Percentiles rank a stretch among this genome's conserved stretches.
Conservation (phyloP, 495 filamentous ascomycete species). For the Chaetomium tenue region DNA sequence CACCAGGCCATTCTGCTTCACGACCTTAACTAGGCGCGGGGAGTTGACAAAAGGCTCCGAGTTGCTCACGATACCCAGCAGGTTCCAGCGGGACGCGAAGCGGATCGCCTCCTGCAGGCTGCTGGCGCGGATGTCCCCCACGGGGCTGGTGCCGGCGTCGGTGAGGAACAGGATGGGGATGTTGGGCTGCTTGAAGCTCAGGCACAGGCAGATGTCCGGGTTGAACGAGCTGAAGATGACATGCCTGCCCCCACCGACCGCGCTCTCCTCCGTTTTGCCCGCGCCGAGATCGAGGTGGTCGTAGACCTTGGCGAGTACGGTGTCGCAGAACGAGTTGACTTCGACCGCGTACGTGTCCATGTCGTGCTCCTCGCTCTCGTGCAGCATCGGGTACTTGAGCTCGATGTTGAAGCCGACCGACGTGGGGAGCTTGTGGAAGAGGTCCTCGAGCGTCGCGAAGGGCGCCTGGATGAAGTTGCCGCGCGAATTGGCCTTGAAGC, state of each 20-base stretch:
- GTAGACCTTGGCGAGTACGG: slow-evolving; percentile 84
- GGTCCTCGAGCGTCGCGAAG: slow-evolving; percentile 90
- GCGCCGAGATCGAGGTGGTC: slow-evolving; percentile 47
- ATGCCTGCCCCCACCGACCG: slow-evolving; percentile 56
- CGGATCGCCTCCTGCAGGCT: slow-evolving; percentile 93
- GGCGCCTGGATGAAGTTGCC: slow-evolving; percentile 92
- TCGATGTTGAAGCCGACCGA: slow-evolving; percentile 95
- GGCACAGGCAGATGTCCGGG: slow-evolving; percentile 88
- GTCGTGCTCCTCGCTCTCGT: slow-evolving; percentile 88
- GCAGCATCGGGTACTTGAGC: slow-evolving; percentile 98
- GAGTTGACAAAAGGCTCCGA: slow-evolving; percentile 82
- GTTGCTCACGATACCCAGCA: slow-evolving; percentile 83
- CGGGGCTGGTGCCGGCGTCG: slow-evolving; percentile 71
- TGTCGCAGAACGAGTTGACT: slow-evolving; percentile 95
- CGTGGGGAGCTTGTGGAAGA: slow-evolving; percentile 80
- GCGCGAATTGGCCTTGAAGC: slow-evolving; percentile 92
- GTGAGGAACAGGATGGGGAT: slow-evolving; percentile 94
- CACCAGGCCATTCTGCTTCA: slow-evolving; percentile 90
- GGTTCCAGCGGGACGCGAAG: slow-evolving; percentile 91
- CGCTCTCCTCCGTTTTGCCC: neutral
- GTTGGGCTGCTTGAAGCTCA: slow-evolving; percentile 93
- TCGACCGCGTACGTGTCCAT: slow-evolving; percentile 98
- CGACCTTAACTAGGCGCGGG: slow-evolving; percentile 89
- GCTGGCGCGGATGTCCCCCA: slow-evolving; percentile 86
- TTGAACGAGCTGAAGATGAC: slow-evolving; percentile 97